A percentile compares a stretch with the other conserved stretches of the same genome.
Conservation (phyloP, 768 basidiomycete species). For the Calvatia gigantea region DNA sequence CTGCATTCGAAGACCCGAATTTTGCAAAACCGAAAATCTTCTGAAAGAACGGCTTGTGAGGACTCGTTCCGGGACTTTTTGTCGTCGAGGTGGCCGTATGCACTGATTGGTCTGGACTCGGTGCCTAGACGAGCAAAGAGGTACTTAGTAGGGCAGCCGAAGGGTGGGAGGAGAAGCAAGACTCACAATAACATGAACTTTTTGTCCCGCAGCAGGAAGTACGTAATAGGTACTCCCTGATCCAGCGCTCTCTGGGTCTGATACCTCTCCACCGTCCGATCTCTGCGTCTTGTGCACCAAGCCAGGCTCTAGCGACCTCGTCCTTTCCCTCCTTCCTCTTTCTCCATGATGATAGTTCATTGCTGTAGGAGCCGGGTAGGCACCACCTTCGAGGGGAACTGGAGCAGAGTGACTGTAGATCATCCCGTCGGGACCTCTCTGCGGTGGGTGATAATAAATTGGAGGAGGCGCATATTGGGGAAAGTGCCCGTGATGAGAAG, state of each 20-base stretch:
- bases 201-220: too few species aligned
- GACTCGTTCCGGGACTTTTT: too few species aligned
- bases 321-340: conserved; percentile 18
- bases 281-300: conserved; percentile 10
- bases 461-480: conserved; percentile 59
- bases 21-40: too few species aligned
- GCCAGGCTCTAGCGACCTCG: conserved; percentile 18
- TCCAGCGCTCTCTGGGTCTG: conserved; percentile 36
- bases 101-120: too few species aligned
- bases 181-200: too few species aligned
- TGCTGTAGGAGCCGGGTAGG: conserved; percentile 39
- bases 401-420: conserved; percentile 70
- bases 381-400: conserved; percentile 27
- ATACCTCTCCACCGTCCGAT: conserved; percentile 15
- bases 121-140: too few species aligned
- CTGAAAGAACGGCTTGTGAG: too few species aligned
- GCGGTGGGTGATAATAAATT: conserved; percentile 52
- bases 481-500: conserved; percentile 40
- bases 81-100: too few species aligned
- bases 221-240: too few species aligned
- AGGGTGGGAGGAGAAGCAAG: too few species aligned
- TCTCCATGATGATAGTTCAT: conserved; percentile 34
- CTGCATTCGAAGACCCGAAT: too few species aligned
- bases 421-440: conserved; percentile 56
- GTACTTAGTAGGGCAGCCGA: too few species aligned